A percentile compares a stretch with the other conserved stretches of the same genome.
phyloP scores from a whole-genome alignment of 768 basidiomycete genomes.

The Mrakia blollopis region DNA sequence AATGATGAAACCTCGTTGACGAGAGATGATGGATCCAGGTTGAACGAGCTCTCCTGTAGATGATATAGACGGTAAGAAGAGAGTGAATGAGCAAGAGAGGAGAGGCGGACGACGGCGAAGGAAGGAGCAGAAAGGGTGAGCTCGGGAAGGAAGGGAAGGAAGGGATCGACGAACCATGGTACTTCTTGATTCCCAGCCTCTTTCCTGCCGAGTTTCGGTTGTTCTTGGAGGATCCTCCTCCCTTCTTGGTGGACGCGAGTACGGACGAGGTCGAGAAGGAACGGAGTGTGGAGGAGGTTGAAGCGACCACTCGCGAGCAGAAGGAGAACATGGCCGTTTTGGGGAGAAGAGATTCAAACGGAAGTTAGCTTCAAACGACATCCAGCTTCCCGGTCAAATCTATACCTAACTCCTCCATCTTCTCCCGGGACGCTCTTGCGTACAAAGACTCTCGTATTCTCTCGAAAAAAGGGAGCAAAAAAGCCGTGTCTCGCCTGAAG shows the following conservation, averaged over 20 bases:
- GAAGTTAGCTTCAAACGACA: too few relatives aligned
- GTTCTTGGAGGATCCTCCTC: conserved; percentile 89
- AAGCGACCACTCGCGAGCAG: neutral
- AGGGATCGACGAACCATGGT: conserved; percentile 61
- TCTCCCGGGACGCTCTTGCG: too few relatives aligned
- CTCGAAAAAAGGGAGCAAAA: too few relatives aligned
- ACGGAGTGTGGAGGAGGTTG: neutral
- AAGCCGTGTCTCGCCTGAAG: too few relatives aligned
- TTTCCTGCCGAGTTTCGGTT: conserved; percentile 89
- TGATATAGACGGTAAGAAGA: too few relatives aligned
- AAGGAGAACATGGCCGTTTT: conserved; percentile 20
- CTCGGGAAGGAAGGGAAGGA: neutral
- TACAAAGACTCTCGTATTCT: too few relatives aligned
- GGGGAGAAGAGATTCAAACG: neutral
- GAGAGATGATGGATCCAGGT: conserved; percentile 92
- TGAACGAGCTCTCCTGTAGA: conserved; percentile 76
- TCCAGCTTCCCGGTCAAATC: too few relatives aligned
- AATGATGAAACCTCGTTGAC: conserved; percentile 87
- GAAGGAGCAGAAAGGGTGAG: too few relatives aligned
- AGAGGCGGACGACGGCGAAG: neutral
- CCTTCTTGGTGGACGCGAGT: conserved; percentile 77
- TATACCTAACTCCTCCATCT: too few relatives aligned
- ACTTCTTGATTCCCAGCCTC: conserved; percentile 91
- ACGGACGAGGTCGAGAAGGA: conserved; percentile 28
- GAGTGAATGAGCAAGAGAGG: neutral